A percentile compares a stretch with the other conserved stretches of the same genome.
These are phyloP conservation scores for Tuber aestivum DNA, from an alignment of 495 filamentous ascomycete genomes.

Conservation along the genomic window DNA sequence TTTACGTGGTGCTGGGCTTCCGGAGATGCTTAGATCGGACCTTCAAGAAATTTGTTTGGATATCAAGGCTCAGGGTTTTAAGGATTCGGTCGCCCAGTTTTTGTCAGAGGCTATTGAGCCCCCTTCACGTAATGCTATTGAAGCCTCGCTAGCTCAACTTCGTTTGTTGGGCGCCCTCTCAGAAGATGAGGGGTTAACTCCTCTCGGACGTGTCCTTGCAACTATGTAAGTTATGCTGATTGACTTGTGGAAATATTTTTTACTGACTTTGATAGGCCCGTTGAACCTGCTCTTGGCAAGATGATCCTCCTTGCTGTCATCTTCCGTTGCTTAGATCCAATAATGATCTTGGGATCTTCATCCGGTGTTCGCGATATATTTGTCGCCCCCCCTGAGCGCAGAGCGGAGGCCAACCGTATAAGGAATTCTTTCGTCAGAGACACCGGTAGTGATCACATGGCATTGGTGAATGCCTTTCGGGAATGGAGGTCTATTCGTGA, in stretches of 20 bases:
- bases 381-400: conserved; percentile 42
- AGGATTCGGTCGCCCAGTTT: conserved; percentile 48
- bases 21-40: conserved; percentile 51
- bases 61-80: conserved; percentile 49
- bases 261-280: conserved; percentile 16
- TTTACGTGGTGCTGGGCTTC: conserved; percentile 47
- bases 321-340: conserved; percentile 58
- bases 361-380: conserved; percentile 48
- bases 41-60: conserved; percentile 51
- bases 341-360: conserved; percentile 52
- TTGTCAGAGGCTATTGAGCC: conserved; percentile 53
- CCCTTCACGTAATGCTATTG: conserved; percentile 47
- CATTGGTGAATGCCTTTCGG: conserved; percentile 50
- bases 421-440: conserved; percentile 46
- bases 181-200: conserved; percentile 51
- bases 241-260: neutral
- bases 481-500: conserved; percentile 45
- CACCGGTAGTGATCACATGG: conserved; percentile 52
- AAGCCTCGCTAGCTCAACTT: conserved; percentile 48
- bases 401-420: conserved; percentile 39
- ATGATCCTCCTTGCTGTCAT: conserved; percentile 56
- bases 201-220: conserved; percentile 50
- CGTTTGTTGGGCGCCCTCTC: conserved; percentile 49
- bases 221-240: conserved; percentile 41
- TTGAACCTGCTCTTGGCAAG: conserved; percentile 53